phyloP scores from a whole-genome alignment of 2,329 filamentous ascomycete genomes.

The Hymenoscyphus linearis region DNA sequence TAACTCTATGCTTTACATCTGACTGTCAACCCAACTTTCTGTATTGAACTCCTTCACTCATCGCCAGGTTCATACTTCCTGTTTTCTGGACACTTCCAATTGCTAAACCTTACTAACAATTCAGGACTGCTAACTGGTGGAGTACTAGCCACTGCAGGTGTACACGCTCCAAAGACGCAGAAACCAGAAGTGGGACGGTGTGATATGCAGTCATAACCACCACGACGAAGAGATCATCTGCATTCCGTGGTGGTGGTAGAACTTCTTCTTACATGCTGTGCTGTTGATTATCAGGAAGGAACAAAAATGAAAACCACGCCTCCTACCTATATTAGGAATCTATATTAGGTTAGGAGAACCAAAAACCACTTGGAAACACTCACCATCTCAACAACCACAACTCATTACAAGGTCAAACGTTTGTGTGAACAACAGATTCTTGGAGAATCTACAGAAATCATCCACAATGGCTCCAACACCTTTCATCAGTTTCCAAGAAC shows the following conservation, averaged over 20 bases:
- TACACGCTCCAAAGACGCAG: background rate
- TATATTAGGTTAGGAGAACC: too few species aligned
- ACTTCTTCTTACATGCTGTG: background rate
- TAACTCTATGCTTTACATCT: too few species aligned
- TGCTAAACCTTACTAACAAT: background rate
- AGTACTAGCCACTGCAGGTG: background rate
- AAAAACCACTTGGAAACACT: background rate
- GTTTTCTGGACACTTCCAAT: background rate
- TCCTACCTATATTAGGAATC: too few species aligned
- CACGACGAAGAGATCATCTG: background rate
- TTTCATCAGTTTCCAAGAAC: slow-evolving; percentile 32
- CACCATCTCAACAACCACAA: too few species aligned
- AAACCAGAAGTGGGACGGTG: background rate
- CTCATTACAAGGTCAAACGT: too few species aligned
- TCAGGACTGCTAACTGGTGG: background rate
- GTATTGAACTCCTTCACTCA: background rate
- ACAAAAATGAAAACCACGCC: background rate
- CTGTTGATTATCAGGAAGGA: background rate
- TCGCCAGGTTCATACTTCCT: background rate
- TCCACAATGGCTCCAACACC: slow-evolving; percentile 27
- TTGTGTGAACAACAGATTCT: background rate
- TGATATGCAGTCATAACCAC: slow-evolving; percentile 8
- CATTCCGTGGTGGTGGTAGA: background rate
- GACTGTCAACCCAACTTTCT: background rate
- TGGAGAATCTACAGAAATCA: background rate